phyloP scores from a whole-genome alignment of 2,329 filamentous ascomycete genomes.

The Colletotrichum limetticola region DNA sequence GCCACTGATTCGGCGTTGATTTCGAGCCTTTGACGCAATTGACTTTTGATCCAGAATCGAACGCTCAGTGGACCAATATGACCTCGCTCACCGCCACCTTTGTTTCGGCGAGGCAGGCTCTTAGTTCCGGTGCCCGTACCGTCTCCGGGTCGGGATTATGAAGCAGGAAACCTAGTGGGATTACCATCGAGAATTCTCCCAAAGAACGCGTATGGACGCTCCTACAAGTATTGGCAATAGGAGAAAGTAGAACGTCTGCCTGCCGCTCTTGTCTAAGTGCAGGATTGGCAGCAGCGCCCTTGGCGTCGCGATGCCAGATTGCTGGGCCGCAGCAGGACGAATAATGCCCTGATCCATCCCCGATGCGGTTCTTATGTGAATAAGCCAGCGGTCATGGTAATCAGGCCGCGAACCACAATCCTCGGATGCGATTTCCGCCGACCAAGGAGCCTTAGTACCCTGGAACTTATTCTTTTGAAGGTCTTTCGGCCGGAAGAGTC shows the following conservation, averaged over 20 bases:
- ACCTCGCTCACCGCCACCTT: not conserved
- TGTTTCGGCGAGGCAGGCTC: not conserved
- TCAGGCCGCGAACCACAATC: not conserved
- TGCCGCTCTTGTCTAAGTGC: not conserved
- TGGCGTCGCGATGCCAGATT: not conserved
- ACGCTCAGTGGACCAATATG: not conserved
- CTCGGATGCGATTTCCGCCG: not conserved
- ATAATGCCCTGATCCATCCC: not conserved
- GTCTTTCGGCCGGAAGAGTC: conserved; percentile 1
- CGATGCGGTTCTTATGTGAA: not conserved
- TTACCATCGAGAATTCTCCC: not conserved
- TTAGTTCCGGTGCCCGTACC: not conserved
- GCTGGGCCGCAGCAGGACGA: not conserved
- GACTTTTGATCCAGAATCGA: not conserved
- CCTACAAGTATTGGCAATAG: not conserved
- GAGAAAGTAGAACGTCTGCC: not conserved
- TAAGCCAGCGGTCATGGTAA: not conserved
- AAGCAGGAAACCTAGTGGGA: not conserved
- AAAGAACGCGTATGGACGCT: not conserved
- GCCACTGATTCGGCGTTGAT: not conserved
- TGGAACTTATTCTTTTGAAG: no score
- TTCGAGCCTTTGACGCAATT: not conserved
- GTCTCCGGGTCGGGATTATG: not conserved
- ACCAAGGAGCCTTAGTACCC: not conserved
- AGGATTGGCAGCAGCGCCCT: not conserved